Evolutionary conservation across 1,284 basidiomycete genomes (phyloP).

Genomic region (Dichomitus squalens): DNA sequence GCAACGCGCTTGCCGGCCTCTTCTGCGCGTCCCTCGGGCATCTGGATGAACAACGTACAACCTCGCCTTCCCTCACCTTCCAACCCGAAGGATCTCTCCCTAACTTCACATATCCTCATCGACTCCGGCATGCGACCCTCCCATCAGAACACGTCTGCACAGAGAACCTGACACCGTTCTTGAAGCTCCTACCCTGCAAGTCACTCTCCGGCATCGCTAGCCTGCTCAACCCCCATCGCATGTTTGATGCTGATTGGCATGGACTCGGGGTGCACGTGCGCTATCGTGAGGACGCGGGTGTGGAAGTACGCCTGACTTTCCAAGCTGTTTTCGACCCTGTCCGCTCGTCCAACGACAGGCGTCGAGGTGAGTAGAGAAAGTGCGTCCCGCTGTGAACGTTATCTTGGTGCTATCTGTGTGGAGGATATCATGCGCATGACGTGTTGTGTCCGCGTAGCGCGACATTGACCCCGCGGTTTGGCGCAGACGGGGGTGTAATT

Average conservation of each 20-base stretch:
- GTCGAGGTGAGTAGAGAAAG: conserved; percentile 65
- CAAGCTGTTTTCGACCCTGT: conserved; percentile 85
- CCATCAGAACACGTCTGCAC: conserved; percentile 91
- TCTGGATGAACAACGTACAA: conserved; percentile 72
- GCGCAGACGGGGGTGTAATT: too few species aligned
- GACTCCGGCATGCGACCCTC: conserved; percentile 74
- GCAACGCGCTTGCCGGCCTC: conserved; percentile 88
- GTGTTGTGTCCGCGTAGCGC: too few species aligned
- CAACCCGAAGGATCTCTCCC: conserved; percentile 60
- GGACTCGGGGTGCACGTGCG: conserved; percentile 80
- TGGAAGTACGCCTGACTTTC: conserved; percentile 76
- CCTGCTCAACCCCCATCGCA: conserved; percentile 82
- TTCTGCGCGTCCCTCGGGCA: conserved; percentile 93
- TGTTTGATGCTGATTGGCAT: conserved; percentile 91
- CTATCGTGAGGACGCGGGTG: conserved; percentile 53
- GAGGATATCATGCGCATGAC: too few species aligned
- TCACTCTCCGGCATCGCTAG: conserved; percentile 86
- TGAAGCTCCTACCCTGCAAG: conserved; percentile 94
- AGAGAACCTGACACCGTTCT: conserved; percentile 95
- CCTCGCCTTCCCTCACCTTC: conserved; percentile 61
- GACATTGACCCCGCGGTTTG: too few species aligned
- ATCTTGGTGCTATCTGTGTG: too few species aligned
- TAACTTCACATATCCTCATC: conserved; percentile 50
- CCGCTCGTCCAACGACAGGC: conserved; percentile 47
- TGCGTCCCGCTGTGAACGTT: too few species aligned